Evolutionary conservation across 371 early-diverging fungal genomes (phyloP), one percentile per base, ranked within the genome.

Genomic region (Chytridiales sp.): DNA sequence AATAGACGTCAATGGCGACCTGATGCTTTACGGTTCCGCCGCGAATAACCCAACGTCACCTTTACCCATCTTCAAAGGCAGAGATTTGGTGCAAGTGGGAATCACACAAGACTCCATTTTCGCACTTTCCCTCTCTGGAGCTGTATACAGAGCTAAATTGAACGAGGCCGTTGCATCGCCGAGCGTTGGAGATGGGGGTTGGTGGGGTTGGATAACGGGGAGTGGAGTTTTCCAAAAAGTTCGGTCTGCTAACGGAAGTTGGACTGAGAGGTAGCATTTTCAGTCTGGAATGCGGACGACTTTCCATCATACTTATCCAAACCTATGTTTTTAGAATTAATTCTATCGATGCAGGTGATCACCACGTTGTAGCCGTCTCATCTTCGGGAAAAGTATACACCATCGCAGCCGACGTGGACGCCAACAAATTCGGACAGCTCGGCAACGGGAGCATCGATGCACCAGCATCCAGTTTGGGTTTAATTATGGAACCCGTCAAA

Each of bases 321-420:
- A 11, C n/a, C 40, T 42, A 35, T 49, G 19, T 36, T 27, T 48
- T 48, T 13, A 66, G 54, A 22, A 59, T 75, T 21, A 24, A 29
- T 2, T 54, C 66, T 6, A 52, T 77, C n/a, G 57, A 67, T 1
- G 56, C 68, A 3, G 78, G 75, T 3, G 26, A 61, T 11, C 39
- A 68, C 32, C 75, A 75, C 43, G 40, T 71, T 13, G 58, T 71
- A 22, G 75, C 66, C 13, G 39, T 73, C 27, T 63, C 73, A 0
- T 40, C 27, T 6, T 24, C 46, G 17, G 73, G 78, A 3, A 30
- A 48, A 34, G 66, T 67, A 0, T 69, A 59, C 56, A 56, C 71
- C 3, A 17, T 62, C 4, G 41, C 70, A 1, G 13, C 52, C 11
- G 38, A 50, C 38, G n/a, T 26, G 4, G 35, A 22, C 5, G 65